Base-by-base conservation (phyloP, 2,329 filamentous ascomycete species). In the Epichloe gansuensis region DNA sequence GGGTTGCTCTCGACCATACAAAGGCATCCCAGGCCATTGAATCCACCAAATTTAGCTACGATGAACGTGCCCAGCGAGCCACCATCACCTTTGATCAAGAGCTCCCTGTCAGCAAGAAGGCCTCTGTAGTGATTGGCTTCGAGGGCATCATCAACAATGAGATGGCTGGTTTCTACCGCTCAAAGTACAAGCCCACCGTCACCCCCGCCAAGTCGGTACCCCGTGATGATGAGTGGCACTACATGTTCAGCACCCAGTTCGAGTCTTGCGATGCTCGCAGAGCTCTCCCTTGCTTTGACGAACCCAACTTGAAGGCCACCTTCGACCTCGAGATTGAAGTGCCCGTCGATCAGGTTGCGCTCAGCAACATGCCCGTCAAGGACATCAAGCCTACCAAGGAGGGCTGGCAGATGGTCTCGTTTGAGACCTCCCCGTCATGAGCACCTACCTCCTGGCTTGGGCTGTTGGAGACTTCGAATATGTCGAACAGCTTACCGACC, bases 221-320 rank as follows among this genome's bases (percentile, higher is more conserved):
- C 31, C 85, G 77, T 63, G 89, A 84, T 58, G 75, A 76, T 46
- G 76, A 82, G 61, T 80, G 76, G 65, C 79, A 82, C 67, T 79
- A 80, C 65, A 91, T 91, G 87, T 75, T 95, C 69, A 95, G 88
- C 74, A 98, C 93, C 48, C 93, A 98, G 67, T 98, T 98, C 65
- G 93, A 98, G 75, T 86, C 91, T 46, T 95, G 90, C 64, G 93
- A 98, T 71, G 93, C 93, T 56, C 85, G 93, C 58, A 80, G 91
- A 59, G 91, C 93, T 8, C 96, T 98, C 72, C 93, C 93, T 47
- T 98, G 93, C 73, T 97, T 97, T 64, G 93, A 98, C 65, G 93
- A 98, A 73, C 93, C 93, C 43, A 95, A 95, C 63, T 78, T 97
- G 58, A 98, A 98, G 73, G 89, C 93, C 11, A 91, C 90, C 2